Base-by-base conservation (phyloP, 2,329 filamentous ascomycete genomes). In the Stagonosporopsis cucurbitacearum region DNA sequence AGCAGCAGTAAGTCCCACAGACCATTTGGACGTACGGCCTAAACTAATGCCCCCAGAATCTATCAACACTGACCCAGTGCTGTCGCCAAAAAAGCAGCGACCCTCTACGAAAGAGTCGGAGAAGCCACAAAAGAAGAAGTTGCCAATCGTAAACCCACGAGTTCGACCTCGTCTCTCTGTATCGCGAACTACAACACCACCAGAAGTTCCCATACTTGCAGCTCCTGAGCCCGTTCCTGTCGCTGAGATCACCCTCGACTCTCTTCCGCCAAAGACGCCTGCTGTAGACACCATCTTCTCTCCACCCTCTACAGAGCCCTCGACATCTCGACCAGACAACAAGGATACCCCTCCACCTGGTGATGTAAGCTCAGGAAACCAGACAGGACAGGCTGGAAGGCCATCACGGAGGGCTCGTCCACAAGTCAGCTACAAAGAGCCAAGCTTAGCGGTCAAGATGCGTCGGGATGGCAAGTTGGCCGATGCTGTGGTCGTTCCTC, bases 381-480 rank as follows among this genome's bases (percentile, higher is more conserved):
- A 70, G 39, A 67, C 54, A 15, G 70, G 67, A 20, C 69, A 70
- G 33, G 68, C 66, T 17, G 72, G 66, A 20, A 69, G 80, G 30
- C 77, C 79, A 11, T 78, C 76, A 2, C 73, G 80, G 51, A 74
- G 80, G 55, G 78, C 78, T 13, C 73, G 80, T 22, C 69, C 77
- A 17, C 74, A 77, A 30, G 79, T 81, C 44, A 81, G 77, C 66
- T 82, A 82, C 57, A 79, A 80, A 12, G 80, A 82, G 58, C 80
- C 80, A 1, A 80, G 74, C 44, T 67, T 82, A 15, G 72, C 73
- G 41, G 77, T 74, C 15, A 82, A 82, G 62, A 82, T 82, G 79
- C 73, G 80, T 19, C 74, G 80, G 23, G 74, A 73, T 45, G 79
- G 80, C 58, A 74, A 79, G 46, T 67, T 81, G 49, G 77, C 77